phyloP scores from a whole-genome alignment of 768 basidiomycete species.

The Podaxis mareebaensis region DNA sequence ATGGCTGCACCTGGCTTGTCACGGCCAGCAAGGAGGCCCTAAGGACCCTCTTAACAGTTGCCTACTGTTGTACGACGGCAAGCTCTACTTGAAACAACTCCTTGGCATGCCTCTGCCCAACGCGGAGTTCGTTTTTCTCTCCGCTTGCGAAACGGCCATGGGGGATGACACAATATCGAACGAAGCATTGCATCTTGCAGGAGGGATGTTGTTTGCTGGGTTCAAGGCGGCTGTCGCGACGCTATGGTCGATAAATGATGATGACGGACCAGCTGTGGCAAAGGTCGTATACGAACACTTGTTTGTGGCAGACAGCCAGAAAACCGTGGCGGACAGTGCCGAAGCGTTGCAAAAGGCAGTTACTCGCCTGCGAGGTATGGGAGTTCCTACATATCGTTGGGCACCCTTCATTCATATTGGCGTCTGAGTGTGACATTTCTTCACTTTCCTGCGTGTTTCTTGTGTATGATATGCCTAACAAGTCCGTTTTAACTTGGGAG shows the following conservation, averaged over 20 bases:
- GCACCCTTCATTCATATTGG: constrained; percentile 26
- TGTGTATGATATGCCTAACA: background rate
- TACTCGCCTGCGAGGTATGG: constrained; percentile 14
- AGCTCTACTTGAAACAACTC: constrained; percentile 24
- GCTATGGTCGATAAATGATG: constrained; percentile 44
- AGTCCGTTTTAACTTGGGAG: background rate
- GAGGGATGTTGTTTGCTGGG: constrained; percentile 38
- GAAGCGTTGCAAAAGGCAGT: constrained; percentile 22
- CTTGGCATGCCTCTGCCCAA: constrained; percentile 24
- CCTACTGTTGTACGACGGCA: constrained; percentile 21
- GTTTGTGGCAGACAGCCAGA: constrained; percentile 10
- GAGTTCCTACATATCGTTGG: constrained; percentile 21
- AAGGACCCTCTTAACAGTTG: constrained; percentile 22
- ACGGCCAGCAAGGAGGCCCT: constrained; percentile 31
- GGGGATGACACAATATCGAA: constrained; percentile 29
- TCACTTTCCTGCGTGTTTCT: background rate
- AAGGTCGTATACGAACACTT: constrained; percentile 21
- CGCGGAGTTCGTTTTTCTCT: constrained; percentile 42
- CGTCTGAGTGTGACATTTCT: constrained; percentile 9
- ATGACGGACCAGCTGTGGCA: constrained; percentile 34
- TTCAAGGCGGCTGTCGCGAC: constrained; percentile 38
- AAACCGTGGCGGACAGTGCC: constrained; percentile 17
- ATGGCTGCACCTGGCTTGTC: constrained; percentile 42
- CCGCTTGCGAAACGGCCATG: constrained; percentile 46
- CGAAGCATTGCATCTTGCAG: constrained; percentile 39